phyloP scores from a whole-genome alignment of 306 rosid species.

The Glycine tomentella region DNA sequence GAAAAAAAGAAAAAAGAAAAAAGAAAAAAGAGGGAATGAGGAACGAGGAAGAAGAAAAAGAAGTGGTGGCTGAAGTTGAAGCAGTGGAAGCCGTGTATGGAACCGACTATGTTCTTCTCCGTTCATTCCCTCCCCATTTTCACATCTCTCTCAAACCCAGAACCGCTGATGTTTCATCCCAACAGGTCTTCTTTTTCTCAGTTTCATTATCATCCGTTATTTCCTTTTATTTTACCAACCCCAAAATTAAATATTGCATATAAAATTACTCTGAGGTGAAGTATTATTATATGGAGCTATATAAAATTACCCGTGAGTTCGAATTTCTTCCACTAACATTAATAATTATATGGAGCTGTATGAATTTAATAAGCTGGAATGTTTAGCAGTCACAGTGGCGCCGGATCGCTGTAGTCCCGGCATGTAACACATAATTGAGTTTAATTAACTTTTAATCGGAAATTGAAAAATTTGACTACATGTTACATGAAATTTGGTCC shows the following conservation, averaged over 20 bases:
- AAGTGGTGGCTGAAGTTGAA: conserved; percentile 71
- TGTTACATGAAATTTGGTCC: neutral
- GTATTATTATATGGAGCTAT: too few species aligned
- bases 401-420: too few species aligned
- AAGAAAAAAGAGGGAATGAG: conserved; percentile 10
- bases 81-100: conserved; percentile 80
- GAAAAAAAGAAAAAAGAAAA: neutral
- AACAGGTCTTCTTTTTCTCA: conserved; percentile 60
- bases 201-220: neutral
- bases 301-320: too few species aligned
- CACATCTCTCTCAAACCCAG: conserved; percentile 78
- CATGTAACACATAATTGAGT: neutral
- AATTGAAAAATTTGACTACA: neutral
- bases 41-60: conserved; percentile 52
- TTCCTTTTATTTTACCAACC: neutral
- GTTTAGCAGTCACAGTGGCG: neutral
- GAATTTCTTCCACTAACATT: too few species aligned
- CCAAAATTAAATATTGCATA: too few species aligned
- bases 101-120: conserved; percentile 61
- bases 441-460: neutral
- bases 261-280: neutral
- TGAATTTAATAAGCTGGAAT: conserved; percentile 22
- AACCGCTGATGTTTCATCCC: conserved; percentile 79
- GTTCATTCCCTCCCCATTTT: conserved; percentile 73
- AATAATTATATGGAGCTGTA: neutral